Conservation (phyloP, 1,139 yeast species). For the Arxiozyma heterogenica region DNA sequence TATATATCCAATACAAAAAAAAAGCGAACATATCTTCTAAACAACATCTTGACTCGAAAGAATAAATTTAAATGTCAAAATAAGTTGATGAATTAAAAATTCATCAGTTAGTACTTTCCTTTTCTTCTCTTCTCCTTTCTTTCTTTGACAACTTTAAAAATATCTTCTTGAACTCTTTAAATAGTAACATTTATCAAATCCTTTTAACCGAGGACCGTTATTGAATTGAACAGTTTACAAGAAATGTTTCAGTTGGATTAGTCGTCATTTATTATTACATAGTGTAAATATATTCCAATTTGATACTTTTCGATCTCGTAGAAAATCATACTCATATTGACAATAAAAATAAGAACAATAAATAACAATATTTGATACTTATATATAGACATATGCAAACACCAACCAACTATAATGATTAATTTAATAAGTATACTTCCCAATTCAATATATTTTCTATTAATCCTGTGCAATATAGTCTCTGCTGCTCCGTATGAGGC, state of each 20-base stretch:
- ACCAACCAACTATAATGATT: background rate
- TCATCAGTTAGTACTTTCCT: background rate
- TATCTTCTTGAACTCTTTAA: background rate
- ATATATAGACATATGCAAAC: background rate
- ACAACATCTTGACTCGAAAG: background rate
- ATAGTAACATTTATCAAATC: too few relatives aligned
- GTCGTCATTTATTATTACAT: background rate
- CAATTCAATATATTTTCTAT: background rate
- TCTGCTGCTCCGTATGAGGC: constrained; percentile 46
- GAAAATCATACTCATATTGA: too few relatives aligned
- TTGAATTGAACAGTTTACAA: background rate
- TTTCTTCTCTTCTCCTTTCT: background rate
- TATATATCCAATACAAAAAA: background rate
- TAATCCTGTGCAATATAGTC: background rate
- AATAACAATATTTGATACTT: too few relatives aligned
- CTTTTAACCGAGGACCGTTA: too few relatives aligned
- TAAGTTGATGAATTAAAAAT: too few relatives aligned
- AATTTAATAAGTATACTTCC: background rate
- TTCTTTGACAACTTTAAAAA: background rate
- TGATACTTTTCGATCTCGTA: too few relatives aligned
- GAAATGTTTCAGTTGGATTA: background rate
- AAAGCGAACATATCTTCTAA: background rate
- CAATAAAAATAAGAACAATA: too few relatives aligned
- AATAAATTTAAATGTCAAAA: background rate
- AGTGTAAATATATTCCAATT: background rate